Evolutionary conservation across 2,329 filamentous ascomycete species (phyloP).

Genomic region (Aspergillus ochraceoroseus): DNA sequence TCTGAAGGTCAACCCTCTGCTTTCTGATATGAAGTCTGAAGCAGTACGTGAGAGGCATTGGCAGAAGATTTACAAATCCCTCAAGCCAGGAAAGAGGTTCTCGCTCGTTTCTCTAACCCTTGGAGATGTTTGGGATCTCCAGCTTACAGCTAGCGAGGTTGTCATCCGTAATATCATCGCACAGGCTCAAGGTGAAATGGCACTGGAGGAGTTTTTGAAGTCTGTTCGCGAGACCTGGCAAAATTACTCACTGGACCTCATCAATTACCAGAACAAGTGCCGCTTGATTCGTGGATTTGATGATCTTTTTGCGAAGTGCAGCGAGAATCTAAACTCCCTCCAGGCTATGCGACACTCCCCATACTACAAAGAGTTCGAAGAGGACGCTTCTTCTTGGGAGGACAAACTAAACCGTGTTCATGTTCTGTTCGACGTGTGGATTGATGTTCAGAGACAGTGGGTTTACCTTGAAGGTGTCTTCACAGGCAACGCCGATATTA

Average conservation of each 20-base stretch:
- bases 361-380: conserved; percentile 99
- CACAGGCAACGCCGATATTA: conserved; percentile 97
- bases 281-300: conserved; percentile 97
- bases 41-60: conserved; percentile 95
- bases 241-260: conserved; percentile 86
- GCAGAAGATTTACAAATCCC: conserved; percentile 94
- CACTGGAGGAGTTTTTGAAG: conserved; percentile 92
- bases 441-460: conserved; percentile 99
- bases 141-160: conserved; percentile 78
- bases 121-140: conserved; percentile 98
- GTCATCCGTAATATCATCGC: conserved; percentile 89
- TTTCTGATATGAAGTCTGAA: conserved; percentile 91
- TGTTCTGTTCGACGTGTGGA: conserved; percentile 98
- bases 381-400: conserved; percentile 94
- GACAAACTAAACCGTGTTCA: conserved; percentile 97
- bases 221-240: conserved; percentile 97
- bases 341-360: conserved; percentile 99
- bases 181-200: conserved; percentile 97
- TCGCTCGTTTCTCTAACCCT: conserved; percentile 91
- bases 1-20: conserved; percentile 81
- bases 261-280: conserved; percentile 97
- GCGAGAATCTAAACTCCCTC: conserved; percentile 93
- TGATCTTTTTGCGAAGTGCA: conserved; percentile 96
- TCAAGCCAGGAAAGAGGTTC: conserved; percentile 89
- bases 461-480: conserved; percentile 99